Percentiles rank a stretch among this genome's conserved stretches.
These are phyloP conservation scores for Cymodocea nodosa DNA, from an alignment of 116 monocot genomes.

Conservation along the genomic window DNA sequence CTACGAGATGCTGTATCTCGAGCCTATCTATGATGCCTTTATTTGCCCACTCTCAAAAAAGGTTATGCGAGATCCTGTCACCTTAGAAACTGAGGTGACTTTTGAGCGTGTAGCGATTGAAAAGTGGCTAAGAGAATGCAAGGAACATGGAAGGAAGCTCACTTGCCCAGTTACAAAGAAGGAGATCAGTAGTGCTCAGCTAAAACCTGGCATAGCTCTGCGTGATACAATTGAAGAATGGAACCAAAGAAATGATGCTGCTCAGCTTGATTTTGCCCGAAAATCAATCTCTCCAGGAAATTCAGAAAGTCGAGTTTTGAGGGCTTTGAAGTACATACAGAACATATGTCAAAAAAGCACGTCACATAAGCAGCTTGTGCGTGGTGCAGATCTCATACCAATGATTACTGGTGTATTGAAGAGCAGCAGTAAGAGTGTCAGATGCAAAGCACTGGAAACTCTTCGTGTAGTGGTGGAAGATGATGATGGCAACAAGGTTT, in stretches of 20 bases:
- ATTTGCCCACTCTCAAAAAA: slow-evolving; percentile 75
- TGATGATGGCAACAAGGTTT: slow-evolving; percentile 75
- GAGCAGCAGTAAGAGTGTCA: slow-evolving; percentile 43
- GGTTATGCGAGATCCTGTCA: slow-evolving; percentile 78
- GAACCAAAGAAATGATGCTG: slow-evolving; percentile 68
- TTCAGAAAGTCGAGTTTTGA: slow-evolving; percentile 45
- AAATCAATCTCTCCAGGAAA: slow-evolving; percentile 30
- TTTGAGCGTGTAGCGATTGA: slow-evolving; percentile 87
- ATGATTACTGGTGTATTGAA: slow-evolving; percentile 58
- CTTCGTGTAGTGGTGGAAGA: slow-evolving; percentile 62
- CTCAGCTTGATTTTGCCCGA: slow-evolving; percentile 47
- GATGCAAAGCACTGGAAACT: slow-evolving; percentile 63
- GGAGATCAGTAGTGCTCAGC: slow-evolving; percentile 37
- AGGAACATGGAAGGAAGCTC: slow-evolving; percentile 32
- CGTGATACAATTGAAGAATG: slow-evolving; percentile 77
- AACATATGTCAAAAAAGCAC: slow-evolving; percentile 43
- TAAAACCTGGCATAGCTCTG: slow-evolving; percentile 62
- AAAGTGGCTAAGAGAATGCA: slow-evolving; percentile 81
- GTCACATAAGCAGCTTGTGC: slow-evolving; percentile 43
- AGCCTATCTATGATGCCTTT: slow-evolving; percentile 67
- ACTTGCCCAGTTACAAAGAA: slow-evolving; percentile 64
- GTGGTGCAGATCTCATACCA: slow-evolving; percentile 41
- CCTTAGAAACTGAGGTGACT: slow-evolving; percentile 68
- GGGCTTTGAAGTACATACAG: slow-evolving; percentile 36
- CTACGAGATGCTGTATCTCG: slow-evolving; percentile 35